Base-by-base conservation (phyloP, 2,329 filamentous ascomycete species). In the Arthroderma sp. region DNA sequence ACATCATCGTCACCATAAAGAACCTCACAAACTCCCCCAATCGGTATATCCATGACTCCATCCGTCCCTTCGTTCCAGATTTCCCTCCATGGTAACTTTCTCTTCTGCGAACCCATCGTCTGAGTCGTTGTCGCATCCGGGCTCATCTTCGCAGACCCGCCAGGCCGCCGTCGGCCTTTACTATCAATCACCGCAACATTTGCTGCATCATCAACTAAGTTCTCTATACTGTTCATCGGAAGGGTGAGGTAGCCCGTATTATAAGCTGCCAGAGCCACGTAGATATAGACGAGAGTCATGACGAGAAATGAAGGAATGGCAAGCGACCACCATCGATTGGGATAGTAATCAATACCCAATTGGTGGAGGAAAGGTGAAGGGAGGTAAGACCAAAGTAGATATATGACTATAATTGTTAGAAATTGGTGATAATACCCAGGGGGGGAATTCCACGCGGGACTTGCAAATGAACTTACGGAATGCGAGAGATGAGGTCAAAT, bases 311-410 rank as follows among this genome's bases (percentile, higher is more conserved):
- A 82, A 0, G 91, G 91, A 9, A 95, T 79, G 1, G 91, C 91
- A 15, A 98, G 75, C 40, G 85, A 86, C 91, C 91, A 98, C 91
- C 91, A 98, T 40, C 91, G 79, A 63, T 95, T 87, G 1, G 91
- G 91, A 57, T 95, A 98, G 71, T 96, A 96, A 67, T 87, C 82
- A 47, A 98, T 94, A 15, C 91, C 89, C 46, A 98, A 75, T 48
- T 86, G 86, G 61, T 94, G 87, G 37, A 98, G 74, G 61, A 96
- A 87, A 0, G 88, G 87, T 27, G 83, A 86, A 0, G 91, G 91
- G 4, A 96, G 78, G 65, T 91, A 96, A 9, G 83, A 83, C 91
- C 88, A 95, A 7, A 82, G 68, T 22, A 82, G 64, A 59, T 82
- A 83, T 50, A 81, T 73, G 8, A 79, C 65, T 67, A 32, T 3